Evolutionary conservation across 352 stramenopile species (phyloP).

Genomic region (Phytophthora sp.): DNA sequence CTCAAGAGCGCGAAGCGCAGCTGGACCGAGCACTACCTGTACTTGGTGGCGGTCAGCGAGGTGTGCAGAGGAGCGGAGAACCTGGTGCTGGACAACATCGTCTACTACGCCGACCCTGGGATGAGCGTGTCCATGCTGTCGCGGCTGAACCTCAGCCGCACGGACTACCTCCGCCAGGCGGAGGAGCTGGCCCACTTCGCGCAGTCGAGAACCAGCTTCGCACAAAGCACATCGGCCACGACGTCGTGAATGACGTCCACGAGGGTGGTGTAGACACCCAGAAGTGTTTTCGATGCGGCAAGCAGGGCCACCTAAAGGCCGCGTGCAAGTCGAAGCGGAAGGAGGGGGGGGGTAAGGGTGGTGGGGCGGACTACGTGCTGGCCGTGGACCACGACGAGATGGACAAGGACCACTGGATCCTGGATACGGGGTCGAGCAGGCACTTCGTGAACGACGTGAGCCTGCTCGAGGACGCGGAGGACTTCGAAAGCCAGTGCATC

Average conservation of each 20-base stretch:
- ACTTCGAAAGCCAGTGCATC: constrained; percentile 10
- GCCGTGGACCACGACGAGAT: not conserved
- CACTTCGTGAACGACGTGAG: constrained; percentile 19
- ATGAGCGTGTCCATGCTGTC: constrained; percentile 13
- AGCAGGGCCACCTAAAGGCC: not conserved
- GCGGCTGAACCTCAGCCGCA: constrained; percentile 1
- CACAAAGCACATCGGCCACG: not conserved
- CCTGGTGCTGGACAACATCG: constrained; percentile 26
- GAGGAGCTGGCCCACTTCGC: constrained; percentile 30
- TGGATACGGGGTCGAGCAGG: constrained; percentile 7
- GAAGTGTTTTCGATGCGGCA: constrained; percentile 14
- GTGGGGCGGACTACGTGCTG: constrained; percentile 4
- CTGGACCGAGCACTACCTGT: constrained; percentile 24
- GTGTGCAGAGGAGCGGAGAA: constrained; percentile 8
- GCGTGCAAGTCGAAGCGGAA: not conserved
- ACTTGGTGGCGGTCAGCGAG: constrained; percentile 17
- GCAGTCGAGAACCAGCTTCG: constrained; percentile 12
- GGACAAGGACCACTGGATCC: constrained; percentile 5
- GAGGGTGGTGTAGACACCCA: not conserved
- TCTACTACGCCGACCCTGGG: constrained; percentile 9
- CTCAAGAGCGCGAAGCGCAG: constrained; percentile 5
- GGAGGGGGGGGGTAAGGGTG: not conserved
- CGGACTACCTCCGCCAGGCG: constrained; percentile 16
- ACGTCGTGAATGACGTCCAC: constrained; percentile 13
- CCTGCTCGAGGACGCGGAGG: constrained; percentile 4